Conservation (phyloP, 1,284 basidiomycete species). For the Hymenochaete sp. region DNA sequence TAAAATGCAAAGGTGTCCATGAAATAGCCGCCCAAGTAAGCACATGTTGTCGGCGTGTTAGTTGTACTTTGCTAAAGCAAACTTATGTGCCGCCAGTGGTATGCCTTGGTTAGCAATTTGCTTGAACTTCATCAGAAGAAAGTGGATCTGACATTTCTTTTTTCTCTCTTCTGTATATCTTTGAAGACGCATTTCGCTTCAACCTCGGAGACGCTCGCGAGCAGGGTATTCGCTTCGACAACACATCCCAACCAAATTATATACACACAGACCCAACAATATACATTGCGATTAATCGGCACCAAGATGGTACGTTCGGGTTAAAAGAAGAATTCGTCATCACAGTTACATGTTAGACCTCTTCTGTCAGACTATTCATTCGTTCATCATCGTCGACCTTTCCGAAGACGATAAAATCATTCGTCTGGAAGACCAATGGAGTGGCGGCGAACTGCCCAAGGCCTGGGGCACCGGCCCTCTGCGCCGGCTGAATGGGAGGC, state of each 20-base stretch:
- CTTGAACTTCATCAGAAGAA: conserved; percentile 1
- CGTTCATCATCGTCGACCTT: conserved; percentile 54
- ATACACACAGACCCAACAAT: conserved; percentile 53
- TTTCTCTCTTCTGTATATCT: conserved; percentile 2
- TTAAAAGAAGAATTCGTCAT: too few species aligned
- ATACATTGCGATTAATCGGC: conserved; percentile 44
- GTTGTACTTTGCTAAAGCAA: not conserved
- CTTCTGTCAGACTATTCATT: conserved; percentile 35
- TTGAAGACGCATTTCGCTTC: conserved; percentile 47
- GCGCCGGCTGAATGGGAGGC: conserved; percentile 41
- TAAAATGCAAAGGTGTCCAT: conserved; percentile 40
- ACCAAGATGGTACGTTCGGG: conserved; percentile 41
- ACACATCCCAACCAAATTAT: conserved; percentile 46
- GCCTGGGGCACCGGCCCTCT: conserved; percentile 39
- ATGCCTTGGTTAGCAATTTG: conserved; percentile 40
- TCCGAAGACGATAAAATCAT: conserved; percentile 55
- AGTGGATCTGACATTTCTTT: not conserved
- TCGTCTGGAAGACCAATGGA: conserved; percentile 53
- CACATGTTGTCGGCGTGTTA: not conserved
- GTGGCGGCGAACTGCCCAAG: conserved; percentile 45
- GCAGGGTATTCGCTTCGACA: conserved; percentile 50
- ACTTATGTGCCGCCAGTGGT: conserved; percentile 37
- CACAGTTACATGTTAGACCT: too few species aligned
- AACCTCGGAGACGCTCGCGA: conserved; percentile 40
- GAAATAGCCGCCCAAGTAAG: conserved; percentile 50